Evolutionary conservation across 768 basidiomycete species (phyloP).

Genomic region (Trametes cingulata): DNA sequence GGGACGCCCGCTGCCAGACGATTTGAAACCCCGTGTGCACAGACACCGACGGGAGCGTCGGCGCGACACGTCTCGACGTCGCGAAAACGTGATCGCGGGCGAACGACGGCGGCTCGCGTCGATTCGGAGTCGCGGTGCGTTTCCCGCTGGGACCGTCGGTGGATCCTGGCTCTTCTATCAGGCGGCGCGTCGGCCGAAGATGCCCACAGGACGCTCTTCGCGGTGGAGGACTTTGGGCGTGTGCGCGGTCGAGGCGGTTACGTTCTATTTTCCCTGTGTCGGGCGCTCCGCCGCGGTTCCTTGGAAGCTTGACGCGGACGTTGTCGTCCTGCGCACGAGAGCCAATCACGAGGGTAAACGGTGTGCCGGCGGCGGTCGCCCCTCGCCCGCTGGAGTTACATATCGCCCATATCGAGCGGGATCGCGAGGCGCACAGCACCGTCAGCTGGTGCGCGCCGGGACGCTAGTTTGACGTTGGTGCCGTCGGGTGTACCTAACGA

Average conservation of each 20-base stretch:
- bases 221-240: not conserved
- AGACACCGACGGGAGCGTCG: not conserved
- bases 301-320: not conserved
- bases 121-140: no score
- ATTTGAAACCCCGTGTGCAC: no score
- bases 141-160: not conserved
- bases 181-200: no score
- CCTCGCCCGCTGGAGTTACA: not conserved
- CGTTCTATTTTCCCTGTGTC: not conserved
- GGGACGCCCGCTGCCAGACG: no score
- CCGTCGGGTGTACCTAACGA: constrained; percentile 14
- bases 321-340: not conserved
- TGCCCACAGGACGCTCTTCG: no score
- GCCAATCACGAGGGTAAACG: not conserved
- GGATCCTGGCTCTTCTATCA: not conserved
- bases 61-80: not conserved
- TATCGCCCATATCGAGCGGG: not conserved
- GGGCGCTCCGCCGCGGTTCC: constrained; percentile 12
- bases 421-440: not conserved
- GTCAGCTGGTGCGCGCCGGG: constrained; percentile 3
- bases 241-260: not conserved
- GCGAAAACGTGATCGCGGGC: not conserved
- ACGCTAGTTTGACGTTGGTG: constrained; percentile 18
- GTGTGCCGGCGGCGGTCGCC: constrained; percentile 7
- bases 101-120: not conserved